These are phyloP conservation scores for Vanrija sp. DNA, from an alignment of 1,284 basidiomycete species.

Conservation along the genomic window DNA sequence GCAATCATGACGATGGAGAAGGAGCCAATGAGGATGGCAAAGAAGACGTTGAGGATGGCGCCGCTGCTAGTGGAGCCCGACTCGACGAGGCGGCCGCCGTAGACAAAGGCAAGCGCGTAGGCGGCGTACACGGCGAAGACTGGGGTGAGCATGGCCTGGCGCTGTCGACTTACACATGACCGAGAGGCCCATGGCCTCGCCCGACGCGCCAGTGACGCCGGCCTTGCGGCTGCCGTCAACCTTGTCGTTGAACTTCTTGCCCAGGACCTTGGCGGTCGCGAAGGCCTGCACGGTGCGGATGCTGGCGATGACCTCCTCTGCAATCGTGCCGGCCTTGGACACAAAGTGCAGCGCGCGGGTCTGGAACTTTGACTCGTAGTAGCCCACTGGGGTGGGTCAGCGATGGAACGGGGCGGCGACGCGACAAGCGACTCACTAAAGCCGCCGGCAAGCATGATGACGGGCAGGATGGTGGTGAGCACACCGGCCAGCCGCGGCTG, in stretches of 20 bases:
- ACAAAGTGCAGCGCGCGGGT: conserved; percentile 63
- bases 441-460: conserved; percentile 68
- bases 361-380: conserved; percentile 38
- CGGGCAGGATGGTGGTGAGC: conserved; percentile 79
- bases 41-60: conserved; percentile 71
- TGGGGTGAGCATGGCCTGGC: conserved; percentile 47
- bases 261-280: conserved; percentile 68
- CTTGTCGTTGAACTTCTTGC: conserved; percentile 64
- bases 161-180: conserved; percentile 46
- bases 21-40: conserved; percentile 80
- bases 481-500: conserved; percentile 86
- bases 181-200: conserved; percentile 65
- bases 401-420: too few species aligned
- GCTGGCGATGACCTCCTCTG: conserved; percentile 78
- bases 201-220: conserved; percentile 65
- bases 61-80: conserved; percentile 58
- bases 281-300: conserved; percentile 73
- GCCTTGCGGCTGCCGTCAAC: conserved; percentile 58
- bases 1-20: conserved; percentile 66
- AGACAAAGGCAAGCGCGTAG: conserved; percentile 48
- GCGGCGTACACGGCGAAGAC: conserved; percentile 73
- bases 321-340: conserved; percentile 76
- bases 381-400: conserved; percentile 18
- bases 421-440: conserved; percentile 12
- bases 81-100: conserved; percentile 48